phyloP scores from a whole-genome alignment of 495 filamentous ascomycete genomes.

The Penicillium ochrochloron region DNA sequence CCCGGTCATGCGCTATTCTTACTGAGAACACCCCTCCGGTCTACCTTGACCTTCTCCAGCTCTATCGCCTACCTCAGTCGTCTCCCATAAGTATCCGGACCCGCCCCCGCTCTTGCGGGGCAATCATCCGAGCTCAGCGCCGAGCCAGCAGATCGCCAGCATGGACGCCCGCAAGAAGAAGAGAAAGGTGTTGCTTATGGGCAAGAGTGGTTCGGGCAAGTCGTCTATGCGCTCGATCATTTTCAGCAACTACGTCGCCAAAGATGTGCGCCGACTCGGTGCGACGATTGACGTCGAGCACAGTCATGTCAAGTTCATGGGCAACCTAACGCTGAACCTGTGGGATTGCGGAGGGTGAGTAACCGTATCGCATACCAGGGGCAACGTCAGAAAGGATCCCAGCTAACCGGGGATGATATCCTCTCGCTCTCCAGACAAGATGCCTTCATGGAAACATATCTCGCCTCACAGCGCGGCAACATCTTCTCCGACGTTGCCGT shows the following conservation, averaged over 20 bases:
- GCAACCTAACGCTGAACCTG: slow-evolving; percentile 93
- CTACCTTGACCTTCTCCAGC: neutral
- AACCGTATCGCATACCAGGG: neutral
- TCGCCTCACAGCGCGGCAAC: slow-evolving; percentile 88
- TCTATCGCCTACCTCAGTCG: slow-evolving; percentile 9
- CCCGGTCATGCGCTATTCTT: neutral
- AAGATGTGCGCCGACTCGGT: slow-evolving; percentile 89
- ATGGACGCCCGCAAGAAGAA: slow-evolving; percentile 59
- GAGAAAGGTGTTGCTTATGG: slow-evolving; percentile 68
- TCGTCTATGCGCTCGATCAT: slow-evolving; percentile 98
- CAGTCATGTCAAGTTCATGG: slow-evolving; percentile 96
- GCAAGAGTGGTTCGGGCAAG: slow-evolving; percentile 98
- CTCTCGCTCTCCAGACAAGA: slow-evolving; percentile 69
- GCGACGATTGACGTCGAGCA: slow-evolving; percentile 99
- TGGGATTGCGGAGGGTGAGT: slow-evolving; percentile 95
- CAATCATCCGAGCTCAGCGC: slow-evolving; percentile 27
- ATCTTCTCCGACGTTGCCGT: slow-evolving; percentile 97
- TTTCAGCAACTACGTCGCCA: slow-evolving; percentile 96
- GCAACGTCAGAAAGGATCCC: no score
- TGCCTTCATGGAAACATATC: slow-evolving; percentile 97
- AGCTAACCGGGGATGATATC: neutral
- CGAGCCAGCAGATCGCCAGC: slow-evolving; percentile 17
- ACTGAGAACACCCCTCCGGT: neutral
- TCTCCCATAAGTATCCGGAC: slow-evolving; percentile 21
- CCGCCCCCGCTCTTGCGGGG: slow-evolving; percentile 38